Evolutionary conservation across 164 flowering plant genomes (phyloP), one percentile per base, ranked within the genome.

Genomic region (Tinospora cordifolia): DNA sequence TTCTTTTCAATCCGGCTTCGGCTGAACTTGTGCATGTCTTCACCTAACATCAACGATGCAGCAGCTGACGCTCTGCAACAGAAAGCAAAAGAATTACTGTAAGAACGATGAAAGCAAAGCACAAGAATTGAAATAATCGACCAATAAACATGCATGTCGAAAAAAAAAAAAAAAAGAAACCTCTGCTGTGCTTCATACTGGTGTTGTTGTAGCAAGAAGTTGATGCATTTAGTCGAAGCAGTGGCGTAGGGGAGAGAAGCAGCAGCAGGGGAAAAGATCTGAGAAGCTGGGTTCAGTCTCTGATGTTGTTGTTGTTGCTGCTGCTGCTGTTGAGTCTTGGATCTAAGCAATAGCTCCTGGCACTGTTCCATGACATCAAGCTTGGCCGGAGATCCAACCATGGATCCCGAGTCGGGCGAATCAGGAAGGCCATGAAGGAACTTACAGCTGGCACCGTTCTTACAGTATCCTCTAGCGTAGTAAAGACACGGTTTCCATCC

Each of bases 401-500:
- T 44, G 47, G 75, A 62, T 10, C 77, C 77, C 22, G 49, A 66
- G 34, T 73, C 71, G 24, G 47, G n/a, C 36, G 79, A 26, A 40
- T 69, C 80, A 3, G 62, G 65, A 2, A 57, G 64, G 12, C 75
- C 87, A 67, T 87, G 96, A 15, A 82, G 65, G 68, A 87, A 88
- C 68, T 80, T 76, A 77, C 96, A 90, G 63, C 75, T 77, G 10
- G 68, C 72, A 0, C 91, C 91, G 68, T 87, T 88, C 70, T 86
- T 85, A 58, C 93, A 88, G 67, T 80, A 87, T 14, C 92, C 93
- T 76, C 86, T 84, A 2, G 90, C 86, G 57, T 67, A 90, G 70
- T 86, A 90, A 51, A 83, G 75, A 62, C 96, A 90, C 0, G 92
- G 88, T 66, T 82, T 87, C 87, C 87, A 87, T 8, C 87, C 90